Conservation (phyloP, 441 rosid species). For the Cnidoscolus chayamansa region DNA sequence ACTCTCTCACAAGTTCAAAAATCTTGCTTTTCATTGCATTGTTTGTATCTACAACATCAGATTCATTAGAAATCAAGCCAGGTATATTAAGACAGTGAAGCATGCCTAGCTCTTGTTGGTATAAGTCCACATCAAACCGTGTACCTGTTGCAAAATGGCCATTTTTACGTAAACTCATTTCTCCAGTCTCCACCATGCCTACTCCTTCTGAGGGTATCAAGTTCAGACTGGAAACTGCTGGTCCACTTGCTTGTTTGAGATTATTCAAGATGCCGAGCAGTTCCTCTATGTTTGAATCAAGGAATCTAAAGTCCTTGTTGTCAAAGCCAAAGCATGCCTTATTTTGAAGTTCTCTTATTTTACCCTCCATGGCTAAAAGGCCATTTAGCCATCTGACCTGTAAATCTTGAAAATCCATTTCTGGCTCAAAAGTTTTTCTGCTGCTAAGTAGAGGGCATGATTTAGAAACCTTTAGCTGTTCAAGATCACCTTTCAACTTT, state of each 20-base stretch:
- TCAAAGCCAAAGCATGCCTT: slow-evolving; percentile 62
- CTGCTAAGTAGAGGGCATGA: slow-evolving; percentile 33
- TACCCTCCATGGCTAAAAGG: slow-evolving; percentile 65
- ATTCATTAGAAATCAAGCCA: slow-evolving; percentile 58
- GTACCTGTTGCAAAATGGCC: slow-evolving; percentile 43
- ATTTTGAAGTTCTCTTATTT: slow-evolving; percentile 65
- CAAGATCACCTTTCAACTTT: slow-evolving; percentile 71
- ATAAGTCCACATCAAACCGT: slow-evolving; percentile 60
- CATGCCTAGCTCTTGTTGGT: slow-evolving; percentile 71
- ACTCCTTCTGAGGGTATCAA: slow-evolving; percentile 41
- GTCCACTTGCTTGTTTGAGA: slow-evolving; percentile 68
- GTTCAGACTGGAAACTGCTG: slow-evolving; percentile 41
- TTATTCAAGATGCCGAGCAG: slow-evolving; percentile 60
- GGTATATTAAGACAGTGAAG: slow-evolving; percentile 67
- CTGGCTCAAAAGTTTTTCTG: slow-evolving; percentile 34
- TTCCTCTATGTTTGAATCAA: slow-evolving; percentile 63
- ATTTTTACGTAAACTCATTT: slow-evolving; percentile 38
- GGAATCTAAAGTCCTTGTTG: slow-evolving; percentile 57
- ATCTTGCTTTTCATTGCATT: slow-evolving; percentile 71
- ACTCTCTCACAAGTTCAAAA: slow-evolving; percentile 78
- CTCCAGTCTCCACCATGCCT: slow-evolving; percentile 35
- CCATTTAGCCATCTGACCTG: slow-evolving; percentile 68
- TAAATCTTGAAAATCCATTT: slow-evolving; percentile 45
- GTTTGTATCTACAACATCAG: slow-evolving; percentile 52
- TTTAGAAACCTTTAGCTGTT: slow-evolving; percentile 40